These are phyloP conservation scores for Marasmius tenuissimus DNA, from an alignment of 1,284 basidiomycete species.

Conservation along the genomic window DNA sequence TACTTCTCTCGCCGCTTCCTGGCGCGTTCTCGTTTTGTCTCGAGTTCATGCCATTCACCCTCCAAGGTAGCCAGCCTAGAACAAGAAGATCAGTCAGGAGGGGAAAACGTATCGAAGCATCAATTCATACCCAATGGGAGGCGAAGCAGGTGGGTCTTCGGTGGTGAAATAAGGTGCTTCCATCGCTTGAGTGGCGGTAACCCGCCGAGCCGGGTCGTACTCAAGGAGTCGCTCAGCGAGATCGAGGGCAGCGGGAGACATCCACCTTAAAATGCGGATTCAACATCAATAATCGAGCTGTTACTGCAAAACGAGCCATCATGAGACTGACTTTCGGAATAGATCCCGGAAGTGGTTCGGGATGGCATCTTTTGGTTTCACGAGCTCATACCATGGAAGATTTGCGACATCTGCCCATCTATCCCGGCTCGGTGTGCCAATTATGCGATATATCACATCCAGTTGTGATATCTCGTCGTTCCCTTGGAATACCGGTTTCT, in stretches of 20 bases:
- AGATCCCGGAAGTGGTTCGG: slow-evolving; percentile 75
- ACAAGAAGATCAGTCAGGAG: slow-evolving; percentile 17
- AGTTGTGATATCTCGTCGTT: slow-evolving; percentile 97
- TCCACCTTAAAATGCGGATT: slow-evolving; percentile 54
- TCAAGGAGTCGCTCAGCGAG: slow-evolving; percentile 80
- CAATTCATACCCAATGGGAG: slow-evolving; percentile 74
- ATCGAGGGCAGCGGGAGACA: slow-evolving; percentile 81
- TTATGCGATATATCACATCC: slow-evolving; percentile 86
- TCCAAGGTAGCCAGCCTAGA: slow-evolving; percentile 69
- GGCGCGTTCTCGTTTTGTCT: slow-evolving; percentile 82
- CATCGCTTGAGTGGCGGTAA: slow-evolving; percentile 81
- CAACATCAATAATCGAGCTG: slow-evolving; percentile 3
- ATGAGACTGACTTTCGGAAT: slow-evolving; percentile 69
- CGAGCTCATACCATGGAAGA: slow-evolving; percentile 98
- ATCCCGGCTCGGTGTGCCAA: slow-evolving; percentile 86
- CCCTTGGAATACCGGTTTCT: slow-evolving; percentile 94
- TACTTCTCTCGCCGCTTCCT: slow-evolving; percentile 63
- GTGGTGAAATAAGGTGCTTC: slow-evolving; percentile 79
- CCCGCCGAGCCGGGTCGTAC: slow-evolving; percentile 83
- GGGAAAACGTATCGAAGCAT: slow-evolving; percentile 3
- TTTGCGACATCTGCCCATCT: slow-evolving; percentile 83
- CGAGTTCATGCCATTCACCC: slow-evolving; percentile 95
- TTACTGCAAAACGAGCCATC: neutral
- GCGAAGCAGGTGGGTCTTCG: slow-evolving; percentile 74
- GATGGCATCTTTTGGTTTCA: slow-evolving; percentile 79